Base-by-base conservation (phyloP, 2,329 filamentous ascomycete genomes). In the Talaromyces atroroseus region DNA sequence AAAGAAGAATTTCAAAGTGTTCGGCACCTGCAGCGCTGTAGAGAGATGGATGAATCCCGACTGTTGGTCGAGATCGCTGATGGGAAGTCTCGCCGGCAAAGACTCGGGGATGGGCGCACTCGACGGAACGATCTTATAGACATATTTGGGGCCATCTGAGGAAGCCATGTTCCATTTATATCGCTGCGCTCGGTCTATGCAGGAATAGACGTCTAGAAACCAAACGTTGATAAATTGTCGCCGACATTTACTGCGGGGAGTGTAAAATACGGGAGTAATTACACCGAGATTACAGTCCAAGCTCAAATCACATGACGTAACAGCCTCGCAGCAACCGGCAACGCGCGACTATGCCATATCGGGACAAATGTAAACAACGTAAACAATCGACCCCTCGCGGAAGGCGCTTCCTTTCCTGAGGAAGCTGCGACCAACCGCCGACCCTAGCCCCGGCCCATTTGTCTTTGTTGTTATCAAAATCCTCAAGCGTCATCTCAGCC, bases 31-130 rank as follows among this genome's bases (percentile, higher is more conserved):
- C 5, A 65, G 60, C 20, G 71, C 67, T 21, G 64, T 71, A 0
- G 72, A 74, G 7, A 74, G 67, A 57, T 74, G 72, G 50, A 74
- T 66, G 49, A 73, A 74, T 42, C 67, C 69, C 6, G 68, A 71
- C 21, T 61, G 58, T 48, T 66, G 55, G 56, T 74, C 72, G 32
- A 74, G 57, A 34, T 72, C 64, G 55, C 71, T 74, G 52, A 73
- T 66, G 2, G 69, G 64, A 23, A 74, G 64, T 32, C 62, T 61
- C 11, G 72, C 70, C 29, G 70, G 70, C 42, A 72, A 59, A 32
- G 71, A 65, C 54, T 74, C 68, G 16, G 65, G 66, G 23, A 73
- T 65, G 2, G 68, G 68, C 8, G 65, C 50, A 3, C 68, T 64
- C 10, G 71, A 73, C 18, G 72, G 67, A 8, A 73, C 56, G 46